Evolutionary conservation across 1,284 basidiomycete species (phyloP).

Genomic region (Cerrena zonata): DNA sequence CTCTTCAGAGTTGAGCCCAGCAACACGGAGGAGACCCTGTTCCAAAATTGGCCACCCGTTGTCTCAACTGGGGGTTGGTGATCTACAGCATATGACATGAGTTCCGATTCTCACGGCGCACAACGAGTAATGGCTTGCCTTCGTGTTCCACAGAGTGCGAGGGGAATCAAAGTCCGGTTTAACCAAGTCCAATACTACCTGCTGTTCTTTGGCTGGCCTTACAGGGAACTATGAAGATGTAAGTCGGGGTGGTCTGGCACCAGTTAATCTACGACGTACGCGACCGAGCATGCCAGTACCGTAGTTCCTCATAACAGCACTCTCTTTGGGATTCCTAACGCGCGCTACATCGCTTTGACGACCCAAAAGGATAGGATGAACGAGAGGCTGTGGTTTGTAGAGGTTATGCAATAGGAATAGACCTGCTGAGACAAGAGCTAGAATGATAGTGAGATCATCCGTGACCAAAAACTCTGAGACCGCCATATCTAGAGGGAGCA

Average conservation of each 20-base stretch:
- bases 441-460: conserved; percentile 69
- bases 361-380: conserved; percentile 77
- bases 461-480: conserved; percentile 56
- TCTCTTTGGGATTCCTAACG: conserved; percentile 68
- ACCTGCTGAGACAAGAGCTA: conserved; percentile 66
- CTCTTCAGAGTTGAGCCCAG: conserved; percentile 51
- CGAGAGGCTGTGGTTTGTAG: conserved; percentile 72
- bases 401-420: conserved; percentile 69
- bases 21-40: conserved; percentile 57
- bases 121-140: too few species aligned
- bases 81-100: conserved; percentile 53
- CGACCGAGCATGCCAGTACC: conserved; percentile 71
- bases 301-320: conserved; percentile 78
- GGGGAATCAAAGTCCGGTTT: conserved; percentile 59
- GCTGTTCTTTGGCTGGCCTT: conserved; percentile 63
- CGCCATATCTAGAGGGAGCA: conserved; percentile 31
- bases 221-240: conserved; percentile 52
- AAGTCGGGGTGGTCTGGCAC: conserved; percentile 2
- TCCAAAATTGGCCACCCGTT: conserved; percentile 61
- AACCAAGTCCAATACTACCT: conserved; percentile 61
- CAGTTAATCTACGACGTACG: conserved; percentile 37
- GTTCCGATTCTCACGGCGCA: too few species aligned
- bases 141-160: conserved; percentile 71
- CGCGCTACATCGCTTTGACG: conserved; percentile 78
- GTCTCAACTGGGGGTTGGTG: conserved; percentile 59